Percentiles rank a stretch among this genome's conserved stretches.
Evolutionary conservation across 495 filamentous ascomycete genomes (phyloP).

Genomic region (Staphylotrichum tortipilum): DNA sequence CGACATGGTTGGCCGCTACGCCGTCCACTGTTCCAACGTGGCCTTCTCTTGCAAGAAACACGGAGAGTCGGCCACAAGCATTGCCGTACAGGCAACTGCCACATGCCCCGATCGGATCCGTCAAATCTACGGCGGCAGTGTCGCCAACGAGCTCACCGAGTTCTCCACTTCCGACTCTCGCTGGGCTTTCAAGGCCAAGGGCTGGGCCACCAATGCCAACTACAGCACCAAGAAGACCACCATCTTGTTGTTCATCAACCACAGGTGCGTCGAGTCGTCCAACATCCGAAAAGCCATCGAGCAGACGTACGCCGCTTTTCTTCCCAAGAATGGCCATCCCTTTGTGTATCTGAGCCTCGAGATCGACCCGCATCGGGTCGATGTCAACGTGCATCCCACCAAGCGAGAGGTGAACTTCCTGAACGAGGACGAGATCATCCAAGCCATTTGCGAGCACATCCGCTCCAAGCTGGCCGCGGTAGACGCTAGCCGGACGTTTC

Average conservation of each 20-base stretch:
- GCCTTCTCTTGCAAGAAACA: constrained; percentile 96
- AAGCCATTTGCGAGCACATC: constrained; percentile 75
- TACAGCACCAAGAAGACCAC: constrained; percentile 88
- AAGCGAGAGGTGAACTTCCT: constrained; percentile 98
- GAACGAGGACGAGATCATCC: constrained; percentile 95
- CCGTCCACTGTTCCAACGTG: constrained; percentile 86
- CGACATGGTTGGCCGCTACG: constrained; percentile 87
- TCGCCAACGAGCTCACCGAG: constrained; percentile 83
- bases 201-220: constrained; percentile 87
- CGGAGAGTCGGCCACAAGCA: constrained; percentile 73
- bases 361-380: constrained; percentile 86
- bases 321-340: constrained; percentile 92
- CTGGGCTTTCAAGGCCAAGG: constrained; percentile 74
- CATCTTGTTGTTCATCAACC: constrained; percentile 92
- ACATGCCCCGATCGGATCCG: constrained; percentile 74
- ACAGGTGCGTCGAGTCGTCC: constrained; percentile 89
- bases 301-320: constrained; percentile 79
- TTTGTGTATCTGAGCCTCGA: constrained; percentile 90
- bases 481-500: constrained; percentile 89
- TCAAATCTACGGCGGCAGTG: constrained; percentile 75
- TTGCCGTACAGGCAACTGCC: constrained; percentile 66
- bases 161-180: constrained; percentile 64
- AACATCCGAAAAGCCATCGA: constrained; percentile 85
- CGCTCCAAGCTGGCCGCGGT: constrained; percentile 73
- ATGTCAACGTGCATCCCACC: constrained; percentile 97